phyloP scores from a whole-genome alignment of 345 rosid genomes.

The Arabidopsis arenosa region DNA sequence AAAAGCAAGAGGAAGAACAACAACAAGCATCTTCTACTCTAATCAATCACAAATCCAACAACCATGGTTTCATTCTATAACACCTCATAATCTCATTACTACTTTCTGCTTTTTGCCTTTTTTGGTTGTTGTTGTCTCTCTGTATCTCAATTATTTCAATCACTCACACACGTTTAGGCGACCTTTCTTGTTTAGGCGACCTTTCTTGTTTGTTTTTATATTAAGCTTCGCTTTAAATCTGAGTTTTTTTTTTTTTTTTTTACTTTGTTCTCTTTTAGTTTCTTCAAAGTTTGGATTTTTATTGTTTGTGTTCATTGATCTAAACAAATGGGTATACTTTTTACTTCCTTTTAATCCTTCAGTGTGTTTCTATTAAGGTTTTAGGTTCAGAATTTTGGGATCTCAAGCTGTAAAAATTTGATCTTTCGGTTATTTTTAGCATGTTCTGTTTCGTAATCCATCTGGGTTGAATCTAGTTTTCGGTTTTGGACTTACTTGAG shows the following conservation, averaged over 20 bases:
- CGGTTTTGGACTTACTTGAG: not conserved
- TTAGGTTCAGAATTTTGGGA: not conserved
- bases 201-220: conserved; percentile 21
- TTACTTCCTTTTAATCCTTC: not conserved
- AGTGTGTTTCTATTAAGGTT: conserved; percentile 10
- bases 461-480: conserved; percentile 11
- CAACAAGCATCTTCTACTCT: conserved; percentile 45
- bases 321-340: conserved; percentile 46
- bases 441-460: not conserved
- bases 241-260: not conserved
- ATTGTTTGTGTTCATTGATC: conserved; percentile 19
- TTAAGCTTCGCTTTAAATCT: conserved; percentile 5
- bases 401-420: conserved; percentile 7
- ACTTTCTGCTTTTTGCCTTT: not conserved
- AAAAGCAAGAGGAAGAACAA: conserved; percentile 63
- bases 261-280: not conserved
- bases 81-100: conserved; percentile 15
- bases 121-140: conserved; percentile 24
- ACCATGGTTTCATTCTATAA: conserved; percentile 47
- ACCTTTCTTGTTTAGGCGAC: conserved; percentile 31
- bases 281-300: conserved; percentile 28
- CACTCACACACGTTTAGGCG: conserved; percentile 5
- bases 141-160: conserved; percentile 47
- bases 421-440: not conserved
- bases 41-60: conserved; percentile 45